A percentile compares a stretch with the other conserved stretches of the same genome.
These are phyloP conservation scores for Escallonia herrerae DNA, from an alignment of 129 eudicot species.

Conservation along the genomic window DNA sequence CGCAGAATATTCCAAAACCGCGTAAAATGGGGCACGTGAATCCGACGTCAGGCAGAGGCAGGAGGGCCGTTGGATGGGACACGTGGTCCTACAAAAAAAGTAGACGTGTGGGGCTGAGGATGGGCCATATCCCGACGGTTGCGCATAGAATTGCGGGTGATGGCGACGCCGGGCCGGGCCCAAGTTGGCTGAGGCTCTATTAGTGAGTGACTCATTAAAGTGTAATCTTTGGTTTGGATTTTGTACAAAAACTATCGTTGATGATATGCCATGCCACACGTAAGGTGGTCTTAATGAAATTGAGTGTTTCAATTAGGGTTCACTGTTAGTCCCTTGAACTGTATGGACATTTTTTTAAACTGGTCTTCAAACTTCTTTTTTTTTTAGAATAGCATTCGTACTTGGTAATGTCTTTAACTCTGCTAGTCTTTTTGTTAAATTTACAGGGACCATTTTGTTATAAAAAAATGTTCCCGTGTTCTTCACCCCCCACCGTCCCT, in stretches of 20 bases:
- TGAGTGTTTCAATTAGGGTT: not conserved
- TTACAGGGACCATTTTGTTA: too few relatives aligned
- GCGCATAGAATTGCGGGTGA: slow-evolving; percentile 11
- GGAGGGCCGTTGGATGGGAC: not conserved
- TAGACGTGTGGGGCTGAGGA: slow-evolving; percentile 4
- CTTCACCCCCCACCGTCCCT: too few relatives aligned
- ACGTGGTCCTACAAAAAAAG: not conserved
- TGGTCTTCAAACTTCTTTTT: too few relatives aligned
- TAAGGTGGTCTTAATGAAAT: too few relatives aligned
- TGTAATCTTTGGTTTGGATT: not conserved
- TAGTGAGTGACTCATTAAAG: not conserved
- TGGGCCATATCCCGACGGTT: slow-evolving; percentile 11
- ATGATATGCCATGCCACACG: not conserved
- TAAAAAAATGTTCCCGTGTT: too few relatives aligned
- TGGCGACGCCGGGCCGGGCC: slow-evolving; percentile 10
- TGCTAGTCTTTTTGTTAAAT: not conserved
- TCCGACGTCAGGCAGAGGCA: not conserved
- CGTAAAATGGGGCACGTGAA: slow-evolving; percentile 16
- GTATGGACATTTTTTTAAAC: not conserved
- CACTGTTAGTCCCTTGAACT: not conserved
- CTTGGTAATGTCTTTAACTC: not conserved
- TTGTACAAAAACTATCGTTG: not conserved
- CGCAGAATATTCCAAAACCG: slow-evolving; percentile 23
- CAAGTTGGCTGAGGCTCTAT: not conserved
- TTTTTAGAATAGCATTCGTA: not conserved